phyloP scores from a whole-genome alignment of 371 early-diverging fungal genomes.

The Coemansia sp. region DNA sequence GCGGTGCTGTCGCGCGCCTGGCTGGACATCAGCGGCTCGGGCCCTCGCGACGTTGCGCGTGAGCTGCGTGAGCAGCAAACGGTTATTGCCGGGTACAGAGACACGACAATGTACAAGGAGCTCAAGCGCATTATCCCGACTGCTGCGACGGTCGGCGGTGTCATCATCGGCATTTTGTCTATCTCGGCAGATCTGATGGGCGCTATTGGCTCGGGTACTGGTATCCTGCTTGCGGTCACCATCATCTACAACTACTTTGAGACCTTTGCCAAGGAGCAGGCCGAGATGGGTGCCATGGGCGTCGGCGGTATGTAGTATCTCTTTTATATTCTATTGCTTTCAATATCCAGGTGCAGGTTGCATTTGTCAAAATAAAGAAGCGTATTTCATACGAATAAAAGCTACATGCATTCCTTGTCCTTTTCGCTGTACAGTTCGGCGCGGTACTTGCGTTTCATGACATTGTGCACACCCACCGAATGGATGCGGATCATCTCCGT shows the following conservation, averaged over 20 bases:
- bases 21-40: conserved; percentile 98
- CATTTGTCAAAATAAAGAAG: too few species aligned
- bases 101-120: conserved; percentile 95
- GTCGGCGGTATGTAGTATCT: conserved; percentile 42
- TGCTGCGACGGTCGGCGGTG: conserved; percentile 94
- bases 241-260: conserved; percentile 99
- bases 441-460: conserved; percentile 16
- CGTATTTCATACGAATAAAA: background rate
- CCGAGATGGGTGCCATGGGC: conserved; percentile 64
- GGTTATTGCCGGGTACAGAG: conserved; percentile 96
- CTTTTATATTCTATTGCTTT: background rate
- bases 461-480: conserved; percentile 44
- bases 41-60: conserved; percentile 96
- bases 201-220: conserved; percentile 98
- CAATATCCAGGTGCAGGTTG: too few species aligned
- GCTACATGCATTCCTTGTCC: background rate
- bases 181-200: conserved; percentile 94
- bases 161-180: conserved; percentile 92
- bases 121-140: conserved; percentile 98
- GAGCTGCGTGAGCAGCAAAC: conserved; percentile 97
- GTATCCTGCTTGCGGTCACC: conserved; percentile 98
- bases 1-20: conserved; percentile 97
- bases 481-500: conserved; percentile 27
- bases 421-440: background rate
- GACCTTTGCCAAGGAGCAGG: conserved; percentile 95